Evolutionary conservation across 208 protist species (phyloP).

Genomic region (Leishmania amazonensis): DNA sequence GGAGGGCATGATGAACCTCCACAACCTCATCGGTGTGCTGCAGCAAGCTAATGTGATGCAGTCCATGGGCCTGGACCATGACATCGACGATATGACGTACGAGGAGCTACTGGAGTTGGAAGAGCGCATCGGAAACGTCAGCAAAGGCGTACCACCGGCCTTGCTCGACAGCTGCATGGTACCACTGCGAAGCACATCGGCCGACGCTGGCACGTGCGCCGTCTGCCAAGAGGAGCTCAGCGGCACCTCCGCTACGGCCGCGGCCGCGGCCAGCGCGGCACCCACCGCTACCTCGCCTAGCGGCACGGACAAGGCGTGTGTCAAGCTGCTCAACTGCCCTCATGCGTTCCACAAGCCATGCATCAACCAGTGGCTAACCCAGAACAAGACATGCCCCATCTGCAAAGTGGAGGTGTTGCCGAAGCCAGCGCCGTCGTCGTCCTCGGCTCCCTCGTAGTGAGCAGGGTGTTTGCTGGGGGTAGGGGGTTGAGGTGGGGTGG

Average conservation of each 20-base stretch:
- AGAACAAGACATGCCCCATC: conserved; percentile 75
- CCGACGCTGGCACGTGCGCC: conserved; percentile 46
- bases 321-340: conserved; percentile 54
- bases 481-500: neutral
- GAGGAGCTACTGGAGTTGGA: conserved; percentile 85
- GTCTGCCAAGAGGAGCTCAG: conserved; percentile 70
- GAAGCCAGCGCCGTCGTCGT: conserved; percentile 1
- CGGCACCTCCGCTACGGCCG: conserved; percentile 5
- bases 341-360: conserved; percentile 78
- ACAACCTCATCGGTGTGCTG: conserved; percentile 36
- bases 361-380: conserved; percentile 65
- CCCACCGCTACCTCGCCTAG: neutral
- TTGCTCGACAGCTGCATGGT: conserved; percentile 41
- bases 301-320: conserved; percentile 10
- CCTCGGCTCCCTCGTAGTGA: neutral
- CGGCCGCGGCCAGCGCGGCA: neutral
- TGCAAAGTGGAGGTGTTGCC: conserved; percentile 68
- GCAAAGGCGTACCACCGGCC: conserved; percentile 58
- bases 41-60: conserved; percentile 50
- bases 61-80: conserved; percentile 58
- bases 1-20: conserved; percentile 17
- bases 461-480: neutral
- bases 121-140: conserved; percentile 84
- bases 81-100: conserved; percentile 89
- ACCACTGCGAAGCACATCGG: conserved; percentile 7